Percentiles rank a stretch among this genome's conserved stretches.
Conservation (phyloP, 768 basidiomycete species). For the Podaxis sp. region DNA sequence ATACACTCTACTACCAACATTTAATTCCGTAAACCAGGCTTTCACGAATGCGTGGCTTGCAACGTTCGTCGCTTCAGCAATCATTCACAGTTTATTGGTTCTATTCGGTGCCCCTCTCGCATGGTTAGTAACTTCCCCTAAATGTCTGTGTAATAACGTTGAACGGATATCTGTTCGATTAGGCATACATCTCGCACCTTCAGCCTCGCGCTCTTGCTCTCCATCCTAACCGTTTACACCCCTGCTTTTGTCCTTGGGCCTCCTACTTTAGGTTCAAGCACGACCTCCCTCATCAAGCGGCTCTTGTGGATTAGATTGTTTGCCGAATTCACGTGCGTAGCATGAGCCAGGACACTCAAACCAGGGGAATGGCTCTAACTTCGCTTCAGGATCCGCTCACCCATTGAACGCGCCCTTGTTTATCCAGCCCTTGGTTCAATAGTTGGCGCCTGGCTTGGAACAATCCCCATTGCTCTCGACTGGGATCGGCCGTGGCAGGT, state of each 20-base stretch:
- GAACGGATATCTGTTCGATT: slow-evolving; percentile 4
- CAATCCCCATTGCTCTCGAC: slow-evolving; percentile 85
- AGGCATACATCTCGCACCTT: slow-evolving; percentile 52
- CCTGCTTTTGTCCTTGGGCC: slow-evolving; percentile 70
- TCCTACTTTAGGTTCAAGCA: slow-evolving; percentile 46
- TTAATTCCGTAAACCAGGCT: slow-evolving; percentile 36
- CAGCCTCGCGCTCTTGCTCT: slow-evolving; percentile 66
- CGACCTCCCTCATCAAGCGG: slow-evolving; percentile 50
- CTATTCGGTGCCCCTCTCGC: slow-evolving; percentile 76
- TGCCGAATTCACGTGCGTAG: slow-evolving; percentile 75
- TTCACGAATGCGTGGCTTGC: slow-evolving; percentile 49
- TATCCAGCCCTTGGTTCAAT: slow-evolving; percentile 76
- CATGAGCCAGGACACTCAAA: neutral
- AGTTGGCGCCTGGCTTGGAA: slow-evolving; percentile 79
- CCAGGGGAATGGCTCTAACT: slow-evolving; percentile 10
- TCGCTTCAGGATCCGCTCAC: slow-evolving; percentile 48
- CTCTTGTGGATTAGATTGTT: slow-evolving; percentile 80
- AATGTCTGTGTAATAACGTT: neutral
- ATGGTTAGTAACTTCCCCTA: slow-evolving; percentile 40
- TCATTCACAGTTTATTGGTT: slow-evolving; percentile 50
- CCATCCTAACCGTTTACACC: slow-evolving; percentile 63
- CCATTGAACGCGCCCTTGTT: slow-evolving; percentile 74
- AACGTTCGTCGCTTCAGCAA: slow-evolving; percentile 49
- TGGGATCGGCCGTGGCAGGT: slow-evolving; percentile 99
- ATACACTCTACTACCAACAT: neutral